Evolutionary conservation across 2,329 filamentous ascomycete species (phyloP), one percentile per base, ranked within the genome.

Genomic region (Penicillium aurantiogriseum): DNA sequence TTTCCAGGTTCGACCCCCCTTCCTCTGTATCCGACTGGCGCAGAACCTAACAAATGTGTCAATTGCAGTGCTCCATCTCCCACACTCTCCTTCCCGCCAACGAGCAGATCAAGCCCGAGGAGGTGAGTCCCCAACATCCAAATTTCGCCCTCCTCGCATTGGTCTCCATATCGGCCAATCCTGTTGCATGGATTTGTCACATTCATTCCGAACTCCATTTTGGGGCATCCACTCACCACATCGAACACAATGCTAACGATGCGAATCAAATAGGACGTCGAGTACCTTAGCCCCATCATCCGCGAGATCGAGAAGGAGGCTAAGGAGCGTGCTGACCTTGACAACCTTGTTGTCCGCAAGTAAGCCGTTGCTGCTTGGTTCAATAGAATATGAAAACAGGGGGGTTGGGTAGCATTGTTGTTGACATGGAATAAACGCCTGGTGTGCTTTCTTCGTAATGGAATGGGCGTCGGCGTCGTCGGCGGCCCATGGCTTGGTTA

Each of bases 251-350:
- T 57, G 56, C 66, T 70, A 54, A 70, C 54, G 45, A 74, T 46
- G 54, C 33, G 23, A 27, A 33, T 36, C 7, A 40, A 54, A 56
- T 73, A 91, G 87, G 88, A 90, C 68, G 70, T 79, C 58, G 79
- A 80, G 68, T 91, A 91, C 74, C 81, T 91, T 50, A 81, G 80
- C 67, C 83, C 83, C 38, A 83, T 89, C 73, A 89, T 91, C 75
- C 78, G 80, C 65, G 85, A 88, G 74, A 84, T 91, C 69, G 85
- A 89, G 77, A 79, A 81, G 54, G 87, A 89, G 79, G 75, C 79
- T 66, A 82, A 82, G 70, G 88, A 91, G 78, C 83, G 87, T 64
- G 80, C 81, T 65, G 87, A 90, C 71, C 77, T 90, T 67, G 88
- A 90, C 75, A 79, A 83, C 63, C 81, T 90, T 79, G 77, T 84